Percentiles rank a stretch among this genome's conserved stretches.
Conservation (phyloP, 257 asterid genomes). For the Solanum arcanum region DNA sequence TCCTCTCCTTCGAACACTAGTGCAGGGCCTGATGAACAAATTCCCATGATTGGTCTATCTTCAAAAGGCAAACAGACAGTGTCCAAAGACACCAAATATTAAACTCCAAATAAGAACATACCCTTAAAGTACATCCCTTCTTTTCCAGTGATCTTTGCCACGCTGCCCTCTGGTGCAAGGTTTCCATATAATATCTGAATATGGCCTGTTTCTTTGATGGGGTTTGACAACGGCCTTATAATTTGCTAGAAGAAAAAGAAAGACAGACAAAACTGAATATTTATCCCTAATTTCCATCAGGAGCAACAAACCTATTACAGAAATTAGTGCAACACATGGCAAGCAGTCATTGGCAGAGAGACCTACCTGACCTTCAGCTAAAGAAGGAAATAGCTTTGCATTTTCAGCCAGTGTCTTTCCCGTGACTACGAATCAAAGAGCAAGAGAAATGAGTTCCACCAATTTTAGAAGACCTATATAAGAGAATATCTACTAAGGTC, state of each 20-base stretch:
- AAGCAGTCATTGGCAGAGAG: not conserved
- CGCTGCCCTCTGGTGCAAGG: constrained; percentile 96
- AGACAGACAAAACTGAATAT: not conserved
- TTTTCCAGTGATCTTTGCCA: constrained; percentile 96
- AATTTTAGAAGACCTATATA: not conserved
- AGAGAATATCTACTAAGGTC: not conserved
- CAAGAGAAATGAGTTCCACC: not conserved
- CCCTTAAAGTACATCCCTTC: constrained; percentile 94
- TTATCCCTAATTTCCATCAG: not conserved
- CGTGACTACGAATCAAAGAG: constrained; percentile 40
- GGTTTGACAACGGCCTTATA: constrained; percentile 74
- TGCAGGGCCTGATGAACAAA: constrained; percentile 55
- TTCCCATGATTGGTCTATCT: not conserved
- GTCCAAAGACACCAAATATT: not conserved
- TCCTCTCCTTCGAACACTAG: constrained; percentile 98
- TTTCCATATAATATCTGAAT: constrained; percentile 88
- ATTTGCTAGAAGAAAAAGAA: constrained; percentile 55
- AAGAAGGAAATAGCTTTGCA: constrained; percentile 67
- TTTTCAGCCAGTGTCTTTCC: constrained; percentile 93
- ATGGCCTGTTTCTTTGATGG: constrained; percentile 90
- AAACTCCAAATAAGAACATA: not conserved
- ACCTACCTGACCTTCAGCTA: constrained; percentile 79
- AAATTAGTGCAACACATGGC: not conserved
- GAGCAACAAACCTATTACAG: not conserved
- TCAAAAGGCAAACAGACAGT: not conserved